Percentiles rank a stretch among this genome's conserved stretches.
Evolutionary conservation across 257 asterid species (phyloP).

Genomic region (Solanum tarapatanum): DNA sequence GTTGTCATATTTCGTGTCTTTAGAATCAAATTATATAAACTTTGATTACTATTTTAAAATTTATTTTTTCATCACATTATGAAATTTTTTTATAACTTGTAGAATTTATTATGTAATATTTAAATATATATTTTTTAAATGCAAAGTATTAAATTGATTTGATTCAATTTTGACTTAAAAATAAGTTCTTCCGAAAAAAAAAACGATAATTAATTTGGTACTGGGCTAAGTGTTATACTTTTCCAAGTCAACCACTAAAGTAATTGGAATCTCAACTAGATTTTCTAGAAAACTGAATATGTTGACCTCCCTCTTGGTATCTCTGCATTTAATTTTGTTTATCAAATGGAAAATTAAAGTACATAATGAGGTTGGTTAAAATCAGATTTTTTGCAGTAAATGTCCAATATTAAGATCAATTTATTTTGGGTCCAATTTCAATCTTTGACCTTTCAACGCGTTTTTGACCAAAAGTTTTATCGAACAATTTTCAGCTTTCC

Average conservation of each 20-base stretch:
- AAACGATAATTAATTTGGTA: neutral
- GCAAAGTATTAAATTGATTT: neutral
- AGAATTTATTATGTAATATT: neutral
- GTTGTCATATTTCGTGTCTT: neutral
- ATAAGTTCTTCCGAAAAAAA: neutral
- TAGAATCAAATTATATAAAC: neutral
- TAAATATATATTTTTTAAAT: neutral
- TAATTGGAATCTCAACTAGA: neutral
- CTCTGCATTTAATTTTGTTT: neutral
- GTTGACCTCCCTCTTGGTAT: neutral
- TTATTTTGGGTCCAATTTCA: neutral
- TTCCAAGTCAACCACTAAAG: neutral
- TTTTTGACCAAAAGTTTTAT: neutral
- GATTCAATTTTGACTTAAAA: neutral
- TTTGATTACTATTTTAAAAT: neutral
- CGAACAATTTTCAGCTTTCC: neutral
- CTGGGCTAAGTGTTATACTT: neutral
- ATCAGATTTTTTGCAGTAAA: neutral
- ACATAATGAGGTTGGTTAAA: neutral
- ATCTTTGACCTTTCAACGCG: neutral
- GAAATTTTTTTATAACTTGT: neutral
- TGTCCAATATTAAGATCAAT: neutral
- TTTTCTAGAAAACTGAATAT: neutral
- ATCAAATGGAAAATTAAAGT: neutral
- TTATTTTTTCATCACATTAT: neutral